Base-by-base conservation (phyloP, 2,329 filamentous ascomycete species). In the Pseudohalonectria lignicola region DNA sequence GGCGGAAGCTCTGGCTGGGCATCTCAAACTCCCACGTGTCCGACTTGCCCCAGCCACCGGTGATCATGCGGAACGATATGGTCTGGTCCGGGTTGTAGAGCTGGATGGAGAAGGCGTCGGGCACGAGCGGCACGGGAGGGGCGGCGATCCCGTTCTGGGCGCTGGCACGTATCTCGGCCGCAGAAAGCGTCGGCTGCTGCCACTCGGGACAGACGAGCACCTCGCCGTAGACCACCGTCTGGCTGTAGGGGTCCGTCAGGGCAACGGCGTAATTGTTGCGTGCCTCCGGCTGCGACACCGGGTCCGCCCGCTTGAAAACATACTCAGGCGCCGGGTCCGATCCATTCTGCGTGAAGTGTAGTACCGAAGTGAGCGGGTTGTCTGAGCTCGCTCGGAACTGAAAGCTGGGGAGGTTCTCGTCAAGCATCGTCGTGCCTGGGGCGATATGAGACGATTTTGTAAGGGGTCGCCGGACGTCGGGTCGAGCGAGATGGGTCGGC, bases 61-160 rank as follows among this genome's bases (percentile, higher is more conserved):
- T 71, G 48, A 82, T 76, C 50, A 79, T 74, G 49, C 73, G 78
- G 26, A 96, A 73, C 1, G 86, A 50, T 16, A 96, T 67, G 49
- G 82, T 73, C 58, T 92, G 86, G 55, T 96, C 90, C 0, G 92
- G 92, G 55, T 94, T 92, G 67, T 95, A 96, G 3, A 98, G 77
- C 50, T 90, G 82, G 29, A 96, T 71, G n/a, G 72, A 70, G 56
- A 96, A 94, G 38, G 76, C 68, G 40, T 80, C 79, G 0, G 90
- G 88, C 20, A 86, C 73, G 25, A 85, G 69, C 9, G 88, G 82
- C 42, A 82, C 72, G 1, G 82, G 51, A 15, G 79, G 13, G 72
- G 74, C 17, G 73, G 79, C 3, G 72, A 64, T 1, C 13, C 80
- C 82, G 43, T 78, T 79, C 52, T 82, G 53, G 8, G 45, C 39